Evolutionary conservation across 306 rosid species (phyloP).

Genomic region (Rosa chinensis): DNA sequence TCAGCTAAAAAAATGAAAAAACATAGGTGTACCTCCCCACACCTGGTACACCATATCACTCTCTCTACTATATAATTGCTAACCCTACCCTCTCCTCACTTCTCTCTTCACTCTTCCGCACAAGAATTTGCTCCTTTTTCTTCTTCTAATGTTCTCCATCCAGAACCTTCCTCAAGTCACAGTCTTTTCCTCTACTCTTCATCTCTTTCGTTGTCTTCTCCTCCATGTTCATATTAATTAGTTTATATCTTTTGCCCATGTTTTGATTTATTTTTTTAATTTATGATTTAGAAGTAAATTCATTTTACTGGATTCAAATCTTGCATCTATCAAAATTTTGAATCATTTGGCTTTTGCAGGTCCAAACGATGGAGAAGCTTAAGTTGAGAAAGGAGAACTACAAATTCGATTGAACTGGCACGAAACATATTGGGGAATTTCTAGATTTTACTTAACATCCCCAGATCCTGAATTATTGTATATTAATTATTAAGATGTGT

Average conservation of each 20-base stretch:
- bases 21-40: too few relatives aligned
- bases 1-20: too few relatives aligned
- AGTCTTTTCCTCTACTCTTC: neutral
- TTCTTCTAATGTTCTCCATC: too few relatives aligned
- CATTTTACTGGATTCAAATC: neutral
- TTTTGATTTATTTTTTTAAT: neutral
- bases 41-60: too few relatives aligned
- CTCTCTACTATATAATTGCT: too few relatives aligned
- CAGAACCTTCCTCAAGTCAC: too few relatives aligned
- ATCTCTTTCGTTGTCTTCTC: neutral
- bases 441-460: neutral
- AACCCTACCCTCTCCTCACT: too few relatives aligned
- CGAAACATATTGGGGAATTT: too few relatives aligned
- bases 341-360: neutral
- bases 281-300: neutral
- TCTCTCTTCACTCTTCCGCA: too few relatives aligned
- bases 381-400: too few relatives aligned
- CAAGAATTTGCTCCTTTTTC: too few relatives aligned
- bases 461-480: neutral
- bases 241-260: neutral
- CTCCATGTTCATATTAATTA: neutral
- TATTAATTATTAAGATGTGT: neutral
- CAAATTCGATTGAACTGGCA: too few relatives aligned
- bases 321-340: neutral
- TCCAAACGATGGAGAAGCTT: neutral